Base-by-base conservation (phyloP, 176 grass and related monocot species). In the Juncus inflexus region DNA sequence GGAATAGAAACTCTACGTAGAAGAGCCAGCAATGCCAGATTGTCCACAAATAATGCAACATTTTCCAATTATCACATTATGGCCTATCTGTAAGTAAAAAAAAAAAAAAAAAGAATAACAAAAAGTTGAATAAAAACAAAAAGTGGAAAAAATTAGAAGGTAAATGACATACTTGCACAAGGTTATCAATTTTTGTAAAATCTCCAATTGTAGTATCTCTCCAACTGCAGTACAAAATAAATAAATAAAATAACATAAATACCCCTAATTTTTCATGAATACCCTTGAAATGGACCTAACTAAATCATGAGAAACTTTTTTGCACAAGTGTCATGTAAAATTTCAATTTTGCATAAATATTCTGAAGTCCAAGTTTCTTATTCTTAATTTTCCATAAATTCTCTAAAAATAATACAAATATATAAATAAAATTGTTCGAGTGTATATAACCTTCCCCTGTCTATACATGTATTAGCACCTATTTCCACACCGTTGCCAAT, bases 151-250 rank as follows among this genome's bases (percentile, higher is more conserved):
- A 63, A 19, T 36, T 28, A 9, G 45, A 63, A 7, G 15, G 36
- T 56, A 39, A 56, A 35, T 16, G 7, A 60, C 13, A 15, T 61
- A 97, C 92, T 82, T 97, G 87, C 60, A 91, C 92, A 35, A 97
- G 80, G 82, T 97, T 97, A 68, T 97, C 92, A 79, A 97, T 85
- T 70, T 97, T 97, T 14, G 85, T 97, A 64, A 86, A 69, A 83
- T 91, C 70, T 76, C 87, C 87, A 47, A 97, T 84, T 7, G 83
- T 15, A 42, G 85, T 91, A 49, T 97, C 87, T 79, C 92, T 84
- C 92, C 92, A 97, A 52, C 92, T 91, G 68, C 60, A 79, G 14
- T 63, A 19, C 11, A 63, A 42, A 77, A 47, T 47, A 1, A 47
- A 47, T 47, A 47, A 47, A 47, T 47, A 1, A 47, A 47, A 47